Conservation (phyloP, 257 asterid genomes). For the Ajuga chamaepitys region DNA sequence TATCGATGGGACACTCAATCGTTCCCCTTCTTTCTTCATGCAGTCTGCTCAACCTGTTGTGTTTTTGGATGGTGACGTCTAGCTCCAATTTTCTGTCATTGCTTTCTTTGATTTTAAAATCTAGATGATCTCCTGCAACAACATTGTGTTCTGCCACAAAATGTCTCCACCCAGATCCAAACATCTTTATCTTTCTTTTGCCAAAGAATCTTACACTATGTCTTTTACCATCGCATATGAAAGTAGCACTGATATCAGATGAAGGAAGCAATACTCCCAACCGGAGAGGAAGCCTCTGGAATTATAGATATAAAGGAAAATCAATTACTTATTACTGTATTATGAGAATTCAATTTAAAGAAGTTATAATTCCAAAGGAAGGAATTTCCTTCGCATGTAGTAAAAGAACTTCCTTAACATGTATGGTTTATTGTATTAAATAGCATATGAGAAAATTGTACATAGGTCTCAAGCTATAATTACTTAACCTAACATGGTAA, state of each 20-base stretch:
- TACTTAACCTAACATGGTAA: too few relatives aligned
- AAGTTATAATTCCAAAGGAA: background rate
- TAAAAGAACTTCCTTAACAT: too few relatives aligned
- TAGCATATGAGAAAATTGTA: too few relatives aligned
- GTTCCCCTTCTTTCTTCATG: background rate
- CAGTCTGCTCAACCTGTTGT: background rate
- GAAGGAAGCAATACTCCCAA: background rate
- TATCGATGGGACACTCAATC: background rate
- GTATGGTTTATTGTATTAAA: too few relatives aligned
- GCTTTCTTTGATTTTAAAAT: background rate
- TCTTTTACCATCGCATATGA: background rate
- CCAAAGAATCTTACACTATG: background rate
- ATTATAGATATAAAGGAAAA: background rate
- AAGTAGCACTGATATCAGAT: background rate
- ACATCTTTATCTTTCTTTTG: background rate
- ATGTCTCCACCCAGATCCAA: background rate
- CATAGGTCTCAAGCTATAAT: too few relatives aligned
- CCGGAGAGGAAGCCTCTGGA: background rate
- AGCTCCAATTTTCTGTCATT: background rate
- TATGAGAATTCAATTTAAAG: background rate
- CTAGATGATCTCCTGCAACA: background rate
- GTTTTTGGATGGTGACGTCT: background rate
- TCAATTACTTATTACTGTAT: too few relatives aligned
- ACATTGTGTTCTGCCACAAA: background rate
- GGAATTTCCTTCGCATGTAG: too few relatives aligned